Evolutionary conservation across 768 basidiomycete species (phyloP).

Genomic region (Strobilomyces confusus): DNA sequence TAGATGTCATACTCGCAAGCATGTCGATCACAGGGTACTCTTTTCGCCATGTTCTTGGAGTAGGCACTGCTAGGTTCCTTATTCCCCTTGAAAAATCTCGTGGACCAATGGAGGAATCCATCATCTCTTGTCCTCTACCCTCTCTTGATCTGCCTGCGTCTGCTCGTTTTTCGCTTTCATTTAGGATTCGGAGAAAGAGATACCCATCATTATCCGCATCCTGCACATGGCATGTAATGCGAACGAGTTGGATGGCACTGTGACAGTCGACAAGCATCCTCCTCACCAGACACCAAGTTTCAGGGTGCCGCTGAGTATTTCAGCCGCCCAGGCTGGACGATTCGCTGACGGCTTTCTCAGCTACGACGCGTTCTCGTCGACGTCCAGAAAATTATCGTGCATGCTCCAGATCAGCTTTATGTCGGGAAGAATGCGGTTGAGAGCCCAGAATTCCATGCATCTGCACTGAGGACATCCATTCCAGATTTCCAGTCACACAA

Average conservation of each 20-base stretch:
- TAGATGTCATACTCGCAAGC: not conserved
- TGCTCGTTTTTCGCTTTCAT: conserved; percentile 28
- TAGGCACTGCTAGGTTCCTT: not conserved
- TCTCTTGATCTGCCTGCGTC: not conserved
- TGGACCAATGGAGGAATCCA: not conserved
- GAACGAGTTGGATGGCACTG: conserved; percentile 44
- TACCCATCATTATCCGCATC: conserved; percentile 39
- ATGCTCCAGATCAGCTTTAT: too few relatives aligned
- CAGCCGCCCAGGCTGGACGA: not conserved
- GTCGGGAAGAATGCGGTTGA: too few relatives aligned
- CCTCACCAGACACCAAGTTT: conserved; percentile 27
- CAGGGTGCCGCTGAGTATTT: conserved; percentile 41
- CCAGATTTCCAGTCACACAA: too few relatives aligned
- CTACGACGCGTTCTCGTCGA: conserved; percentile 53
- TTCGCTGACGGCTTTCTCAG: conserved; percentile 13
- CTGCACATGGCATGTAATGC: conserved; percentile 48
- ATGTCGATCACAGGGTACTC: not conserved
- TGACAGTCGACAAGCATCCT: conserved; percentile 47
- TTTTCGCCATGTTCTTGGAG: conserved; percentile 8
- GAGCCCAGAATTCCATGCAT: too few relatives aligned
- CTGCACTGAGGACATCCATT: too few relatives aligned
- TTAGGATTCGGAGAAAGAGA: conserved; percentile 55
- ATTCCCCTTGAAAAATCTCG: conserved; percentile 13
- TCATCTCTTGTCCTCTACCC: not conserved
- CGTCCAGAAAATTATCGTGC: conserved; percentile 35